Evolutionary conservation across 306 rosid genomes (phyloP).

Genomic region (Adenanthera pavonina): DNA sequence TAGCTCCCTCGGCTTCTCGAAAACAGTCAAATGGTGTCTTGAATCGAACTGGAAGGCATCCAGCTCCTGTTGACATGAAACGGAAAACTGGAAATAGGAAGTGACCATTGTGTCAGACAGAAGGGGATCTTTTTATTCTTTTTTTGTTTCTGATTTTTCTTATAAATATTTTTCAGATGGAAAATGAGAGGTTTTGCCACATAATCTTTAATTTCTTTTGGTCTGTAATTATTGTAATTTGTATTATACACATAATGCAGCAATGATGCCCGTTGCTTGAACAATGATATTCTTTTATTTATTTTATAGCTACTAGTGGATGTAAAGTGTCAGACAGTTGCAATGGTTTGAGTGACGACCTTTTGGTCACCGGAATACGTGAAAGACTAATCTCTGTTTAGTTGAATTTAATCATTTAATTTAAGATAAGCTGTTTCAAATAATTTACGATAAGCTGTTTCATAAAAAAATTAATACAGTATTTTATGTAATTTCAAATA

Average conservation of each 20-base stretch:
- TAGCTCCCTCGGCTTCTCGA: conserved; percentile 83
- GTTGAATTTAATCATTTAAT: not conserved
- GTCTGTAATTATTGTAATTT: conserved; percentile 50
- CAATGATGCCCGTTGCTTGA: conserved; percentile 86
- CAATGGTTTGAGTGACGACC: conserved; percentile 8
- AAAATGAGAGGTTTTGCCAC: conserved; percentile 45
- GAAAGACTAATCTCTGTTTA: not conserved
- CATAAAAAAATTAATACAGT: not conserved
- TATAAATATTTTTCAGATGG: conserved; percentile 44
- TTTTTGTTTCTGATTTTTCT: conserved; percentile 12
- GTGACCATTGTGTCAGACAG: conserved; percentile 45
- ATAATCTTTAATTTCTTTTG: conserved; percentile 31
- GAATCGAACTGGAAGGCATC: conserved; percentile 70
- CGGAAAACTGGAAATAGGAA: conserved; percentile 78
- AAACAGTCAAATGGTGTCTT: conserved; percentile 64
- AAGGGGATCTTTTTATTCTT: conserved; percentile 34
- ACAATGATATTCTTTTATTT: conserved; percentile 35
- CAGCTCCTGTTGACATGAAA: conserved; percentile 75
- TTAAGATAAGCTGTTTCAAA: not conserved
- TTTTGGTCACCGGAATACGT: not conserved
- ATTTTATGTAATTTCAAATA: not conserved
- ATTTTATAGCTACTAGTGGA: conserved; percentile 12
- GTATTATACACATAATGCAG: conserved; percentile 62
- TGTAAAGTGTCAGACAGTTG: conserved; percentile 37
- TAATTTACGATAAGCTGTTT: not conserved